A percentile compares a stretch with the other conserved stretches of the same genome.
Evolutionary conservation across 192 early-diverging fungal species (phyloP).

Genomic region (Chytriomyces hyalinus): DNA sequence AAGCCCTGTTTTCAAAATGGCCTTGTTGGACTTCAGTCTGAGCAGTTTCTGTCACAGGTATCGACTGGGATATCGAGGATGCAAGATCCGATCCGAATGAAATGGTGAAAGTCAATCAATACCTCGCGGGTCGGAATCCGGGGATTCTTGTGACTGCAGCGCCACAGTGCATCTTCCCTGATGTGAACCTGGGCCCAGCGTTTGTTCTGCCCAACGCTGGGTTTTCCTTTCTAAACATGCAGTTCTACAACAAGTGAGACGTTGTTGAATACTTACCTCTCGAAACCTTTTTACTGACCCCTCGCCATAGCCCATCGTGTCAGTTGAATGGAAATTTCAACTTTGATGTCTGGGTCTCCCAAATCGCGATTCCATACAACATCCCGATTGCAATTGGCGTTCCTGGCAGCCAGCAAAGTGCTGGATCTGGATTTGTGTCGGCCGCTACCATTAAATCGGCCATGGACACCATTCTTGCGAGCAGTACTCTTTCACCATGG

Average conservation of each 20-base stretch:
- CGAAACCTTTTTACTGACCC: neutral
- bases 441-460: constrained; percentile 54
- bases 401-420: constrained; percentile 56
- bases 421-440: constrained; percentile 64
- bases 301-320: constrained; percentile 53
- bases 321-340: constrained; percentile 67
- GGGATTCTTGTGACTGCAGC: constrained; percentile 64
- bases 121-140: constrained; percentile 53
- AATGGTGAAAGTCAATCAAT: constrained; percentile 63
- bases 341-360: constrained; percentile 71
- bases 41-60: constrained; percentile 32
- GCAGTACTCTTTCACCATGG: constrained; percentile 43
- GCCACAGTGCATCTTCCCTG: constrained; percentile 76
- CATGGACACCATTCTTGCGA: constrained; percentile 52
- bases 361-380: constrained; percentile 38
- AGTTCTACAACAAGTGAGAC: constrained; percentile 77
- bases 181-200: constrained; percentile 62
- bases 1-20: constrained; percentile 51
- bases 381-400: constrained; percentile 69
- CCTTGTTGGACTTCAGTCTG: constrained; percentile 16
- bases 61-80: constrained; percentile 71
- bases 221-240: constrained; percentile 75
- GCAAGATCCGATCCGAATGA: constrained; percentile 62
- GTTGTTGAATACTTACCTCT: neutral
- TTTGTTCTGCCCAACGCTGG: constrained; percentile 62